Evolutionary conservation across 1,284 basidiomycete species (phyloP), one percentile per base, ranked within the genome.

Genomic region (Vanrija sp.): DNA sequence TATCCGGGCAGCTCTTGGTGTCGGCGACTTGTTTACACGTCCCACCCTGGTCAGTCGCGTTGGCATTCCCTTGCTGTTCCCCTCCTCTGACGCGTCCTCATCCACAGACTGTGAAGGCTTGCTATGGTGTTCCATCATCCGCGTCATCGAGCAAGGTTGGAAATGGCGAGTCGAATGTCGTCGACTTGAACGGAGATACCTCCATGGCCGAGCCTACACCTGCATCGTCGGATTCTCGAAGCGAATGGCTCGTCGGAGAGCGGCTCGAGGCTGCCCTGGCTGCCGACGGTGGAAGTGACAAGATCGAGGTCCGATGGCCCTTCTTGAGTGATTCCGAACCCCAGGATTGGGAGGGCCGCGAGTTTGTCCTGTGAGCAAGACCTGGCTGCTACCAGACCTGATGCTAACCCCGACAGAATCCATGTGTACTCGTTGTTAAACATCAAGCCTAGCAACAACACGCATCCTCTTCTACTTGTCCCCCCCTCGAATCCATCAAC

Each of bases 261-360:
- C 85, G 85, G 55, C 81, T 96, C 9, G 87, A 89, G 61, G 87
- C 90, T 60, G 91, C 89, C 0, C 76, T 91, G 39, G 83, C 81
- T 8, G 80, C 84, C 12, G 86, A 54, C 6, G 63, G 52, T 3
- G 65, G 59, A 16, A 55, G 84, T 16, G 86, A 88, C 54, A 85
- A 88, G 46, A 74, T 93, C 19, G 78, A 84, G 19, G 74, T 93
- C 19, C 88, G 84, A 43, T 93, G 88, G 87, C 92, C 94, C 1
- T 91, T 97, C 68, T 82, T 83, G 54, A 87, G 85, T 6, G 81
- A 83, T 80, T 93, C 46, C 79, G 78, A 42, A 12, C 25, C 44
- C 25, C 63, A 72, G 47, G 89, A 97, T 71, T 97, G 89, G 86
- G 83, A 82, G n/a, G 93, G 93, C 63, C 86, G 91, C 43, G 91